Percentiles rank a stretch among this genome's conserved stretches.
Evolutionary conservation across 257 asterid species (phyloP).

Genomic region (Capsicum chinense): DNA sequence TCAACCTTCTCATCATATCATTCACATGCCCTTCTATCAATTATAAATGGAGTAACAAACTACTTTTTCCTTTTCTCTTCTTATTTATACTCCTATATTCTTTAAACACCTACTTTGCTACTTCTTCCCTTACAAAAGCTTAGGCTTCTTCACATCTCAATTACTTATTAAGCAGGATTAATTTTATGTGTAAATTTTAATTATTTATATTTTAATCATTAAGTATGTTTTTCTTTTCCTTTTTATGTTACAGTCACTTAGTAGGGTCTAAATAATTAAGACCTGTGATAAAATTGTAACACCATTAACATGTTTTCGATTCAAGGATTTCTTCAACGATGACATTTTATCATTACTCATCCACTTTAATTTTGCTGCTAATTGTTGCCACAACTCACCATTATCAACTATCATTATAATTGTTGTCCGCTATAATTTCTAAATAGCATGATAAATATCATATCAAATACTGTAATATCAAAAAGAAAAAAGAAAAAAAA

Average conservation of each 20-base stretch:
- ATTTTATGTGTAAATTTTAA: not conserved
- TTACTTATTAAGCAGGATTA: not conserved
- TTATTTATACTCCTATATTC: not conserved
- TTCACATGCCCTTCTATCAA: constrained; percentile 6
- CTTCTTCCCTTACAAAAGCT: not conserved
- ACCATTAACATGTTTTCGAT: not conserved
- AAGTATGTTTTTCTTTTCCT: not conserved
- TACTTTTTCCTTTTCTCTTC: not conserved
- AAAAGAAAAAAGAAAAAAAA: too few relatives aligned
- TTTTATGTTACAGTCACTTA: not conserved
- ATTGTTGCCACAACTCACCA: not conserved
- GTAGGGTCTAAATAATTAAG: not conserved
- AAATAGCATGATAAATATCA: too few relatives aligned
- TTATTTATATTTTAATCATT: not conserved
- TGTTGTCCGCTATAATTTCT: too few relatives aligned
- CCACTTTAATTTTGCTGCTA: not conserved
- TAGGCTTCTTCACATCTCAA: not conserved
- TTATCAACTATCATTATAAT: not conserved
- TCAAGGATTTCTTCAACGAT: not conserved
- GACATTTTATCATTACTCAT: not conserved
- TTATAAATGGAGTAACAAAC: not conserved
- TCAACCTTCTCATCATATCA: constrained; percentile 24
- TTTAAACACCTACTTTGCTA: not conserved
- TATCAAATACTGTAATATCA: too few relatives aligned
- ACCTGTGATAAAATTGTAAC: not conserved